Evolutionary conservation across 139 green algal genomes (phyloP), one percentile per base, ranked within the genome.

Genomic region (Chlamydomonas sp.): DNA sequence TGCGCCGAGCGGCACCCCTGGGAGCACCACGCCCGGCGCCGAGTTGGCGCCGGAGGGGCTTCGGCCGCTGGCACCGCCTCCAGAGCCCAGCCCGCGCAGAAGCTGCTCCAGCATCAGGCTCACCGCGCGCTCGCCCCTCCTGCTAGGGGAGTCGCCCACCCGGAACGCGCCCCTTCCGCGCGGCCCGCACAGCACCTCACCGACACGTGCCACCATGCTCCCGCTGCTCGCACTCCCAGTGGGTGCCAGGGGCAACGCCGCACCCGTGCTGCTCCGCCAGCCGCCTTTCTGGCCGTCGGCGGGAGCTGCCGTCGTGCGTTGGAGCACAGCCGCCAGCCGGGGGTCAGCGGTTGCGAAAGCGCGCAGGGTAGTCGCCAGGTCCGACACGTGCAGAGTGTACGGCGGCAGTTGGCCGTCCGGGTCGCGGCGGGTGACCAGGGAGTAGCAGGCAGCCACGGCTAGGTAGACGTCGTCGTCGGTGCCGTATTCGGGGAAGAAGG

Each of bases 401-500:
- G 77, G 63, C 61, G 78, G 83, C 77, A 83, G 78, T 7, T 76
- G 20, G 20, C 14, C 67, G 4, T 57, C 31, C 5, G 84, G 31
- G 31, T 79, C 61, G 15, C 86, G 78, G 20, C 77, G 80, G 8
- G 60, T 86, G 4, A 68, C 63, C 73, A 90, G 80, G 59, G 64
- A 78, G 80, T 84, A 88, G 64, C 74, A 80, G 63, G 73, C 74
- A 14, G 79, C 79, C 10, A 75, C 15, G 3, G 84, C 74, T 16
- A 90, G 31, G 67, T 90, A 83, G 0, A 84, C 79, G 5, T 89
- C 81, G n/a, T 79, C 80, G 62, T 92, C 89, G 6, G 74, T 74
- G 8, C 20, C 57, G 74, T 87, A 61, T 12, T 71, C 59, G 61
- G 79, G 71, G 67, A 85, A 92, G 17, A 75, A 66, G 4, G 84